Base-by-base conservation (phyloP, 139 green algal genomes). In the Tetradesmus lagerheimii region DNA sequence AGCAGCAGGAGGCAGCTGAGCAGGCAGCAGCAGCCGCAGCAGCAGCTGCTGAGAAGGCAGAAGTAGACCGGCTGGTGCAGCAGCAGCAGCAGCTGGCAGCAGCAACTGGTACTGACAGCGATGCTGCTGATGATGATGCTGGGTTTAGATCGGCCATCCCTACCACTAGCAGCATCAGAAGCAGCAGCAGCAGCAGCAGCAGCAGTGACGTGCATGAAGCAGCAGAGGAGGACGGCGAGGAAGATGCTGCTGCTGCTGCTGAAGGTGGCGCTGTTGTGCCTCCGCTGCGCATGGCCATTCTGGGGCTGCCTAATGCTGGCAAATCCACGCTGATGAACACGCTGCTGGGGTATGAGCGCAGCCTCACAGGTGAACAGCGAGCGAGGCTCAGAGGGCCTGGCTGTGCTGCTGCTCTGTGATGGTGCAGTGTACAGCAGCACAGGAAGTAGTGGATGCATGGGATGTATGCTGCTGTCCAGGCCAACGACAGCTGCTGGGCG, bases 251-350 rank as follows among this genome's bases (percentile, higher is more conserved):
- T 57, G 39, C 31, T 62, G 37, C 23, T 53, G 37, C 39, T 37
- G 78, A 31, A 16, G 41, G 27, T 39, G n/a, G 12, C 39, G 67
- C 11, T 38, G 67, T n/a, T 39, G 67, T 11, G 27, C 64, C 85
- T 0, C 82, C 87, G 12, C 37, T 95, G 47, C 77, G 92, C 45
- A 62, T 98, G 4, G 96, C 96, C 25, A 95, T 98, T 18, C 94
- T 98, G 93, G 97, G 97, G 0, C 79, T 97, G 3, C 95, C 95
- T 29, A 98, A 98, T 84, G 96, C 95, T 89, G 97, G 97, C 64
- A 99, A 99, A 89, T 97, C 94, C 31, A 99, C 95, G 1, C 93
- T 99, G 79, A 89, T 94, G 41, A 99, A 99, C 91, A 39, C 62
- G 1, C 90, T 99, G 90, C 90, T 99, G 91, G 94, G 93, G 0